Evolutionary conservation across 2,329 filamentous ascomycete genomes (phyloP), one percentile per base, ranked within the genome.

Genomic region (Trichoderma atrobrunneum): DNA sequence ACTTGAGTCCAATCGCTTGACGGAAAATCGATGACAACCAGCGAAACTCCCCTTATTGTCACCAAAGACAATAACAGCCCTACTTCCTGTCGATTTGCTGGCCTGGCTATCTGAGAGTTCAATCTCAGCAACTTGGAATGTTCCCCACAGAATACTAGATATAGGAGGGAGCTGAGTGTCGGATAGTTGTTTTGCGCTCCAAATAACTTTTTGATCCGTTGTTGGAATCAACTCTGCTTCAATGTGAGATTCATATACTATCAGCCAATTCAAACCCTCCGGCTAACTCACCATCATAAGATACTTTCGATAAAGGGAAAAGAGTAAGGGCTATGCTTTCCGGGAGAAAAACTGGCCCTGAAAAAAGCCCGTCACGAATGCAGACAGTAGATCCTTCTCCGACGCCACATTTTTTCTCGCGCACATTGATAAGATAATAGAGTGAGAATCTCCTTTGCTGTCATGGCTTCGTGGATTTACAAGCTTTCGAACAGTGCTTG

Each of bases 311-410:
- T 12, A 60, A 12, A 21, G 16, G 32, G 28, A 60, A 60, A 14
- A 60, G 18, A 60, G 57, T 28, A 14, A 68, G 65, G 5, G 18
- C 54, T 7, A 59, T 48, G 10, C 65, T 59, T 18, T 68, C 65
- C 16, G 65, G 65, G n/a, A 48, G 51, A 21, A 68, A 68, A 48
- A 68, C 26, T 21, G 65, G 65, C n/a, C 65, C 65, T 12, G 65
- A 57, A 18, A 68, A 12, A 68, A 68, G 5, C 65, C 65, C 1
- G 36, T 43, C 26, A 68, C 26, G 28, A 68, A 59, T 10, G 54
- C 24, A n/a, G 24, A 59, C 28, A 68, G 12, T 2, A 68, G 21
- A 8, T 26, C 65, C n/a, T 68, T 54, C n/a, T 68, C 54, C n/a
- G 65, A 59, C 18, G 51, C 54, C 4, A 16, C 16, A 16, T 59